Conservation (phyloP, 2,329 filamentous ascomycete genomes). For the Pestalotiopsis fici region DNA sequence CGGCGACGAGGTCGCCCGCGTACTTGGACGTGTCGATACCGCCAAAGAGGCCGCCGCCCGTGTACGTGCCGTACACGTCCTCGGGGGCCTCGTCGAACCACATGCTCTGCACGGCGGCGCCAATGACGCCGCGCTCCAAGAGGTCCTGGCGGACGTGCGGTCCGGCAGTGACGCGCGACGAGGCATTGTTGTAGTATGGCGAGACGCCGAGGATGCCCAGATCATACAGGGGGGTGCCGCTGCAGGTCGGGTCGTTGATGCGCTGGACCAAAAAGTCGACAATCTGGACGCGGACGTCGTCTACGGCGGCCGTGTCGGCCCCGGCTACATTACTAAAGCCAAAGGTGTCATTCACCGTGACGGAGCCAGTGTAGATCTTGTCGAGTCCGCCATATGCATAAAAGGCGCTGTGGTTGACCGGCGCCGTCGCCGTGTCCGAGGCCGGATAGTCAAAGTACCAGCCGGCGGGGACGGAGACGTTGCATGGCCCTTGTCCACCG, state of each 20-base stretch:
- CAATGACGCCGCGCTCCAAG: conserved; percentile 25
- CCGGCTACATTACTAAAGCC: conserved; percentile 20
- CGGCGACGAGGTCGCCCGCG: conserved; percentile 29
- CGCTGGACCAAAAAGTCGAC: conserved; percentile 22
- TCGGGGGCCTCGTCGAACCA: conserved; percentile 32
- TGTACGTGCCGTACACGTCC: conserved; percentile 21
- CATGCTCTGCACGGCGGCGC: conserved; percentile 28
- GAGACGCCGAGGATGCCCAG: conserved; percentile 30
- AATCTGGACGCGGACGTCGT: conserved; percentile 26
- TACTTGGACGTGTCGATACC: conserved; percentile 34
- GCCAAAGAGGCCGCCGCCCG: conserved; percentile 31
- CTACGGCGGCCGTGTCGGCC: conserved; percentile 12
- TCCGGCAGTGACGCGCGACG: conserved; percentile 16
- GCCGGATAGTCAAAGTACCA: conserved; percentile 7
- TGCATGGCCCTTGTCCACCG: conserved; percentile 6
- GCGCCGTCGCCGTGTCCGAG: neutral
- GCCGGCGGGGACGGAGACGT: conserved; percentile 7
- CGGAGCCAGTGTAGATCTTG: conserved; percentile 17
- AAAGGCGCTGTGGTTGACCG: neutral
- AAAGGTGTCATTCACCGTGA: conserved; percentile 23
- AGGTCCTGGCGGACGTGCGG: conserved; percentile 33
- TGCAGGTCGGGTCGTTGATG: conserved; percentile 16
- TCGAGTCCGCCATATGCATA: conserved; percentile 17
- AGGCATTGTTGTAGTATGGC: conserved; percentile 21
- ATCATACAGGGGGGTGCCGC: conserved; percentile 21